Percentiles rank a stretch among this genome's conserved stretches.
Conservation (phyloP, 768 basidiomycete species). For the Suillus brevipes region DNA sequence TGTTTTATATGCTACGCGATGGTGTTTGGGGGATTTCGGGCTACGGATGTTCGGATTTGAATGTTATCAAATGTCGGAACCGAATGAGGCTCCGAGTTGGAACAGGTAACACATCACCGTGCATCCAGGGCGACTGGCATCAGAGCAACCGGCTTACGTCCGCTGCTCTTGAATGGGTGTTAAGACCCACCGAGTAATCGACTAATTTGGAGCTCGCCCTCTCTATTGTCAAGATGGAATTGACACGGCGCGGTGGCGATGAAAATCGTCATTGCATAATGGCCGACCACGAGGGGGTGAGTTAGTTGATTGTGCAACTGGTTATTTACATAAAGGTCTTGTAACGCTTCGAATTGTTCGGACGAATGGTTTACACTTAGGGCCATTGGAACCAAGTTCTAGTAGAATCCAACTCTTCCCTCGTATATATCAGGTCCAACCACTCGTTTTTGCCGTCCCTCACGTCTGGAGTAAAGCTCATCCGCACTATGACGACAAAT, state of each 20-base stretch:
- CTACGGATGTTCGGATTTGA: too few relatives aligned
- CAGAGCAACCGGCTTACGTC: neutral
- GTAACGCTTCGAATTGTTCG: neutral
- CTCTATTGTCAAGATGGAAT: neutral
- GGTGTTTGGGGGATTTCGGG: too few relatives aligned
- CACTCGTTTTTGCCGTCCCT: neutral
- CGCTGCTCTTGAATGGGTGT: neutral
- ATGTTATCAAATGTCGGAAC: too few relatives aligned
- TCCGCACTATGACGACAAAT: conserved; percentile 27
- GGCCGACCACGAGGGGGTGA: neutral
- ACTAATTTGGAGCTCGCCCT: neutral
- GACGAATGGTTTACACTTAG: neutral
- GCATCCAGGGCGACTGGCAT: neutral
- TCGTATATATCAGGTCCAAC: neutral
- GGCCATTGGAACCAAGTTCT: neutral
- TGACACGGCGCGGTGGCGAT: neutral
- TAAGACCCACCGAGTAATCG: neutral
- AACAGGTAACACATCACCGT: too few relatives aligned
- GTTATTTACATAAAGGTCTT: neutral
- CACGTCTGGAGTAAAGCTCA: neutral
- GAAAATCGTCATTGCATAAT: neutral
- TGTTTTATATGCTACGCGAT: too few relatives aligned
- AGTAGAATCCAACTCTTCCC: neutral
- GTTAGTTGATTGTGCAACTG: neutral
- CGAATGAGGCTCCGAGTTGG: too few relatives aligned